These are phyloP conservation scores for Sporothrix humicola DNA, from an alignment of 2,329 filamentous ascomycete species.

Conservation along the genomic window DNA sequence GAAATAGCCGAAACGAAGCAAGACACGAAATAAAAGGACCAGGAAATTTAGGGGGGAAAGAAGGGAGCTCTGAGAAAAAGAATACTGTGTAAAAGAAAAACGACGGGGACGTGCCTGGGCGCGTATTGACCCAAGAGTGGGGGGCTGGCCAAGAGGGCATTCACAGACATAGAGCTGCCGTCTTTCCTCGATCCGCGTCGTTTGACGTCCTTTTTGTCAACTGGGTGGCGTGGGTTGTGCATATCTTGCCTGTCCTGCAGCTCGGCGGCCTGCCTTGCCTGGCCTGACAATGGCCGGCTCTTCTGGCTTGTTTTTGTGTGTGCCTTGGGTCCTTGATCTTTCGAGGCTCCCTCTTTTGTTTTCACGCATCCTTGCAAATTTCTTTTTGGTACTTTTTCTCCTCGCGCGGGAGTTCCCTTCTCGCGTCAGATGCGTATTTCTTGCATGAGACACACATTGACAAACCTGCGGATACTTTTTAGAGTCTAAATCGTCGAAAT, in stretches of 20 bases:
- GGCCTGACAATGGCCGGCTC: neutral
- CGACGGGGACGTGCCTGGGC: neutral
- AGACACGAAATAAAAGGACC: neutral
- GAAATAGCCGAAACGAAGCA: constrained; percentile 16
- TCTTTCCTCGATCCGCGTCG: neutral
- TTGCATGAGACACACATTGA: constrained; percentile 11
- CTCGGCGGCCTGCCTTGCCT: constrained; percentile 14
- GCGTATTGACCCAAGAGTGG: neutral
- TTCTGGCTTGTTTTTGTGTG: too few species aligned
- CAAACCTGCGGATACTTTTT: neutral
- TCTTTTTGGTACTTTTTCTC: neutral
- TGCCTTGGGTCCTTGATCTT: neutral
- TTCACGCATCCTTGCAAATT: neutral
- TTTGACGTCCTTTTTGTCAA: neutral
- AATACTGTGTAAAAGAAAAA: neutral
- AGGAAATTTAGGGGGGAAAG: neutral
- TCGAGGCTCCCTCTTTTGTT: neutral
- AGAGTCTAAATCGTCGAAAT: neutral
- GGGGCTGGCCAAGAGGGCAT: neutral
- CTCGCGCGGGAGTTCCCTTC: constrained; percentile 20
- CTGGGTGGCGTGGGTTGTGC: constrained; percentile 26
- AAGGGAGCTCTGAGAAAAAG: neutral
- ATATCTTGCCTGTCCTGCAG: constrained; percentile 26
- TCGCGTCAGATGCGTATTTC: constrained; percentile 4
- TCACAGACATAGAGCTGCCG: neutral